Percentiles rank a stretch among this genome's conserved stretches.
phyloP scores from a whole-genome alignment of 495 filamentous ascomycete species.

The Oidiodendron maius region DNA sequence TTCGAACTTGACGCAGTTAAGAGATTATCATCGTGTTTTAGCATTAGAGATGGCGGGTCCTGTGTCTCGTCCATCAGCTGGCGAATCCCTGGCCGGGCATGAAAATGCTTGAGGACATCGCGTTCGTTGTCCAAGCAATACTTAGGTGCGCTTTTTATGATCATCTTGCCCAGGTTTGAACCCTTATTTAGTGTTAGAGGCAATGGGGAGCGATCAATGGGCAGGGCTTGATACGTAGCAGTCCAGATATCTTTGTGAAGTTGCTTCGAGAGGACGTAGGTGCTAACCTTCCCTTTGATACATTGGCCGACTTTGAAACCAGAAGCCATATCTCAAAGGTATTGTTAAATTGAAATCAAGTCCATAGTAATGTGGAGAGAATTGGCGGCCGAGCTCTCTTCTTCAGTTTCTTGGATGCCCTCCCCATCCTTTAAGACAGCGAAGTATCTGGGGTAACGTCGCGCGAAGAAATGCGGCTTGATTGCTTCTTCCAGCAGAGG shows the following conservation, averaged over 20 bases:
- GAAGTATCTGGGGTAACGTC: no score
- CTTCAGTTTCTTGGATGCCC: no score
- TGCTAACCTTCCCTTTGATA: conserved; percentile 14
- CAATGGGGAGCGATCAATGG: no score
- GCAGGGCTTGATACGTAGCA: conserved; percentile 31
- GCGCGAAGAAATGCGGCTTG: no score
- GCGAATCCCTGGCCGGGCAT: conserved; percentile 29
- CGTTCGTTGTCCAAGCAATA: conserved; percentile 35
- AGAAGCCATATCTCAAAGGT: no score
- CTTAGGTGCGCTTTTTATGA: conserved; percentile 34
- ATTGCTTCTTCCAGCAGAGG: no score
- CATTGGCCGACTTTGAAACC: conserved; percentile 14
- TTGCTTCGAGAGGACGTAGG: conserved; percentile 15
- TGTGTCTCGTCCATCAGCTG: conserved; percentile 32
- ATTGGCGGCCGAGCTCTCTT: no score
- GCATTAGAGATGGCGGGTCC: conserved; percentile 35
- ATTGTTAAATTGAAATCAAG: no score
- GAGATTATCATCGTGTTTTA: conserved; percentile 31
- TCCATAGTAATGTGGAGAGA: no score
- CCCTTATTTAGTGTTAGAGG: no score
- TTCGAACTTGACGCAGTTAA: conserved; percentile 22
- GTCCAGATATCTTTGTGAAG: conserved; percentile 27
- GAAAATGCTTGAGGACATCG: conserved; percentile 35
- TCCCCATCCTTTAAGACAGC: no score
- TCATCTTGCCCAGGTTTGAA: conserved; percentile 26